These are phyloP conservation scores for Cercospora sp. DNA, from an alignment of 2,329 filamentous ascomycete species.

Conservation along the genomic window DNA sequence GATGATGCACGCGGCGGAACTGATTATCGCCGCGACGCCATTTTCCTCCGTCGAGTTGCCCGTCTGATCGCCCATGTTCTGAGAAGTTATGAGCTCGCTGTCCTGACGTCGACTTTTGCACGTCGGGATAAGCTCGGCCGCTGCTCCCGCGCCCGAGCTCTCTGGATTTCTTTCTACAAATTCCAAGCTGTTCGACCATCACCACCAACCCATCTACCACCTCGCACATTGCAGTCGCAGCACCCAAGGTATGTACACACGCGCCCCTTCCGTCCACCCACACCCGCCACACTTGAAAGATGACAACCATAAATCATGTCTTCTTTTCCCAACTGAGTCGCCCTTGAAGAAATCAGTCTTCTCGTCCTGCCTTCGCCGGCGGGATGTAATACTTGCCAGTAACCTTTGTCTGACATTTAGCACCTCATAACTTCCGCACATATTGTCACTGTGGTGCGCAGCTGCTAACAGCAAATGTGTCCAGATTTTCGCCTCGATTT, in stretches of 20 bases:
- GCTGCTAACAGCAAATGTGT: conserved; percentile 9
- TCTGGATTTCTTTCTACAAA: conserved; percentile 7
- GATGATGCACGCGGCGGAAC: neutral
- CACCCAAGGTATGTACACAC: neutral
- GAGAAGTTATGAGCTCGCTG: neutral
- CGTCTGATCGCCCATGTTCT: neutral
- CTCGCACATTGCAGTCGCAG: neutral
- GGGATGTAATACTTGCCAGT: conserved; percentile 87
- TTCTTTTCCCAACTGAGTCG: conserved; percentile 90
- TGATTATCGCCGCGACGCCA: neutral
- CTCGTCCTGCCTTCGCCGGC: conserved; percentile 64
- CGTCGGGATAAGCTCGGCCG: neutral
- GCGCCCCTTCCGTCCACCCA: neutral
- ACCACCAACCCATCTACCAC: neutral
- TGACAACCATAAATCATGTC: conserved; percentile 70
- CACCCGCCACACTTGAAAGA: conserved; percentile 53
- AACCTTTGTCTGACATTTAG: conserved; percentile 70
- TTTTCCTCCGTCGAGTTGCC: neutral
- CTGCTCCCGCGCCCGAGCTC: neutral
- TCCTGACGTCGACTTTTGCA: neutral
- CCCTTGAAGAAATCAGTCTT: conserved; percentile 75
- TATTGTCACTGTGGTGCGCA: conserved; percentile 2
- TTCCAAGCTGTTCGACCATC: neutral
- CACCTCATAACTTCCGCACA: conserved; percentile 9
- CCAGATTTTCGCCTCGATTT: neutral